Evolutionary conservation across 352 stramenopile species (phyloP), one percentile per base, ranked within the genome.

Genomic region (Phytophthora uliginosa): DNA sequence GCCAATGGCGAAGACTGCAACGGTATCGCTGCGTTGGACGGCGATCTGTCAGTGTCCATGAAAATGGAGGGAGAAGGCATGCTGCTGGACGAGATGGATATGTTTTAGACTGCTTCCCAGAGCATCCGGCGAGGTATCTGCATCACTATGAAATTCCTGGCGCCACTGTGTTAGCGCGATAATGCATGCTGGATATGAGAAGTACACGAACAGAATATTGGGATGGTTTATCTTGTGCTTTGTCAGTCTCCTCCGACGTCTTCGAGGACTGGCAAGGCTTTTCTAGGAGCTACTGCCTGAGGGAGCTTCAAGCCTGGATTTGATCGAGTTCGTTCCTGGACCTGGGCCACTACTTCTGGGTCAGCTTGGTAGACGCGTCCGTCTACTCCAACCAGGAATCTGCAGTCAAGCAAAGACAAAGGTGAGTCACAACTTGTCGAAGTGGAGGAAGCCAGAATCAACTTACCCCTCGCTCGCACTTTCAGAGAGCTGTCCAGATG

Each of bases 1-100:
- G 71, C 64, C 22, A 80, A 74, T 28, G 86, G 74, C 2, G 85
- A 88, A 36, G 84, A 94, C 55, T 95, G 86, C 70, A 85, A 93
- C 54, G 88, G 86, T 26, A 95, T 95, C 42, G 84, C 83, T 12
- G 85, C 85, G 33, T 71, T 96, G 31, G 87, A 96, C 50, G 86
- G 90, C 20, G 86, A 91, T 24, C 62, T 96, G 38, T 83, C 83
- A 2, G 84, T 86, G 8, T 77, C 87, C 5, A 94, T 96, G 82
- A 96, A 96, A 71, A 82, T 96, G 59, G 89, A 96, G 42, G 87
- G 87, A 38, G 89, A 92, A 58, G 85, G 90, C 61, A 94, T 94
- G 82, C 78, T 96, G 36, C 70, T 96, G 72, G 89, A 95, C 60
- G 89, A 96, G 59, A 96, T 96, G 84, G 85, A 84, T 65, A 91